Conservation (phyloP, 139 green algal genomes). For the Ettlia oleoabundans region DNA sequence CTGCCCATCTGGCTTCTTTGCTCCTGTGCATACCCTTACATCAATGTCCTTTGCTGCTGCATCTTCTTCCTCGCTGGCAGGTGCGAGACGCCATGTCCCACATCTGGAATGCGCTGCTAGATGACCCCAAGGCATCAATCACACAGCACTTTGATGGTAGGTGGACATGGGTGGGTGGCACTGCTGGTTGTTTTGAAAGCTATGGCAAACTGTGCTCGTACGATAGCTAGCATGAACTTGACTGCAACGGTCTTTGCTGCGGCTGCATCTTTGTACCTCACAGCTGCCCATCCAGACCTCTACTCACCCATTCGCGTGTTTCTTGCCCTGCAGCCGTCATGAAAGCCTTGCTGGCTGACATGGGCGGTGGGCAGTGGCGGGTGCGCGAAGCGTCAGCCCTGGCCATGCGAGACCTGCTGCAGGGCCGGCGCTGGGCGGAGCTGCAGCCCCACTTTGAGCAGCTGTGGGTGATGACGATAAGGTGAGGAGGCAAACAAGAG, state of each 20-base stretch:
- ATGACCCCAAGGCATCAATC: constrained; percentile 66
- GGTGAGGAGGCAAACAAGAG: constrained; percentile 28
- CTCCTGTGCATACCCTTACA: too few relatives aligned
- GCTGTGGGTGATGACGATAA: constrained; percentile 85
- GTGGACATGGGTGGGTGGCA: not conserved
- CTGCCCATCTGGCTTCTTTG: too few relatives aligned
- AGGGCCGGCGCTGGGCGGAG: constrained; percentile 68
- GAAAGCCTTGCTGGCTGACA: constrained; percentile 64
- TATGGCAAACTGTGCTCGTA: too few relatives aligned
- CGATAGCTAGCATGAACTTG: not conserved
- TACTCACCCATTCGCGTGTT: not conserved
- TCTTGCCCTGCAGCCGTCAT: constrained; percentile 53
- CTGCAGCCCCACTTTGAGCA: constrained; percentile 60
- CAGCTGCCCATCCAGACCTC: not conserved
- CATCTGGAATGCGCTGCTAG: constrained; percentile 86
- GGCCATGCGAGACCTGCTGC: constrained; percentile 82
- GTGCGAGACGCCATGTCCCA: constrained; percentile 44
- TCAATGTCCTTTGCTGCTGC: not conserved
- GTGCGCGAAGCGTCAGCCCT: constrained; percentile 76
- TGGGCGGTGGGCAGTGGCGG: constrained; percentile 85
- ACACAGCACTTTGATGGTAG: constrained; percentile 66
- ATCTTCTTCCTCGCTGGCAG: not conserved
- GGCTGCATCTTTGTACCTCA: not conserved
- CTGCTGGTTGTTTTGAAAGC: too few relatives aligned
- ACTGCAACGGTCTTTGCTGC: not conserved